Evolutionary conservation across 2,329 filamentous ascomycete genomes (phyloP), one percentile per base, ranked within the genome.

Genomic region (Parafenestella ontariensis): DNA sequence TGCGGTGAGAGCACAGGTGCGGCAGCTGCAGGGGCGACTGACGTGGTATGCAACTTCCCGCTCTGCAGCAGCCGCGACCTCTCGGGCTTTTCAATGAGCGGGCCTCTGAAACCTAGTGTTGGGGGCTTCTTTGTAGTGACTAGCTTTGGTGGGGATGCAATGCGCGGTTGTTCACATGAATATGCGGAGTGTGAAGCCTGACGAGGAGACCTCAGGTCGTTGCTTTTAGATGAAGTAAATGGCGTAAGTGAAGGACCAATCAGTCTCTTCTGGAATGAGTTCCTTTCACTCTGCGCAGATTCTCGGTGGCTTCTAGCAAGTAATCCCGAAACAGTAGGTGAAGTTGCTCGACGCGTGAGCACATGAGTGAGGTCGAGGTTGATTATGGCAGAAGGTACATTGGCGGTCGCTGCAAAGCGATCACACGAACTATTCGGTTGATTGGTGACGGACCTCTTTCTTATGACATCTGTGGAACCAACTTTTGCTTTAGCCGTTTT

Each of bases 11-110:
- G 9, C 15, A 17, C 11, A 33, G 36, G 10, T 39, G 18, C 36
- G 15, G 34, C n/a, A 37, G 11, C 20, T 13, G 26, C 3, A 24
- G 36, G 28, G 26, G 42, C 24, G 5, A 46, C 5, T 34, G 34
- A 15, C 21, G 43, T 23, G 21, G 43, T 18, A 34, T 11, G 15
- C 3, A 7, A 8, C 13, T 43, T 43, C 13, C 40, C 21, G 5
- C n/a, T 26, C 11, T 26, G 9, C n/a, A 43, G 39, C 5, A 52
- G n/a, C 23, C 33, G 43, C 44, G 48, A 29, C 39, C 33, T 52
- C 26, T 44, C 44, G 10, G 48, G 36, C 26, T 23, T 18, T 33
- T 52, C 43, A 31, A 31, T 34, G 17, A 56, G 33, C n/a, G 43
- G 21, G 17, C n/a, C 37, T 43, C 13, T 9, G 49, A 33, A 13